Conservation (phyloP, 208 protist genomes). For the Trypanosoma avium region DNA sequence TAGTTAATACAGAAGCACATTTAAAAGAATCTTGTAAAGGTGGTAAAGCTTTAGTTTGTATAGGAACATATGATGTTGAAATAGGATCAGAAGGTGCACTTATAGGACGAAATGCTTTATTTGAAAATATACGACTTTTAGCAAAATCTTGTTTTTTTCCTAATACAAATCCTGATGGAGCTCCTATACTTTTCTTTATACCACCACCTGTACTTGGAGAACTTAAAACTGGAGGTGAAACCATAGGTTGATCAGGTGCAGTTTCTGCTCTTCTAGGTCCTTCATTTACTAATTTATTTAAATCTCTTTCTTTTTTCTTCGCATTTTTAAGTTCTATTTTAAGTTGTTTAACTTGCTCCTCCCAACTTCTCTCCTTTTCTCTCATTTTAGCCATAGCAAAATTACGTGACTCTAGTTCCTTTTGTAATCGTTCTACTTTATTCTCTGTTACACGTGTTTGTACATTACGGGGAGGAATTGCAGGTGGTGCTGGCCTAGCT, state of each 20-base stretch:
- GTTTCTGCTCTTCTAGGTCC: conserved; percentile 68
- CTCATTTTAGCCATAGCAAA: conserved; percentile 56
- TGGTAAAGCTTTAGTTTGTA: conserved; percentile 6
- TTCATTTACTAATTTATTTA: conserved; percentile 31
- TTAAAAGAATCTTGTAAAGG: conserved; percentile 59
- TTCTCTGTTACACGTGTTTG: conserved; percentile 17
- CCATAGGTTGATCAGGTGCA: conserved; percentile 48
- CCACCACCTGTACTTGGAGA: background rate
- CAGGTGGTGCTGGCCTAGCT: background rate
- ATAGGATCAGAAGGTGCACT: conserved; percentile 43
- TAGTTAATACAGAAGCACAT: conserved; percentile 59
- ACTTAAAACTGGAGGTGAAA: conserved; percentile 17
- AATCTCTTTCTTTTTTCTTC: conserved; percentile 51
- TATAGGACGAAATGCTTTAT: conserved; percentile 66
- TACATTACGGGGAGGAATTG: conserved; percentile 9
- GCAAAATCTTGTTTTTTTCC: conserved; percentile 51
- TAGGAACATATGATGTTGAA: conserved; percentile 8
- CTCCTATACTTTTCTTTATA: conserved; percentile 14
- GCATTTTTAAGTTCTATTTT: conserved; percentile 77
- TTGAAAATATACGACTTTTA: conserved; percentile 56
- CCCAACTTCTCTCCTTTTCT: conserved; percentile 82
- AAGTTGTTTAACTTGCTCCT: conserved; percentile 83
- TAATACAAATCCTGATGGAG: conserved; percentile 4
- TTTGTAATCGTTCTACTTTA: conserved; percentile 38
- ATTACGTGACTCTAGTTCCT: conserved; percentile 43